These are phyloP conservation scores for Chlorella variabilis DNA, from an alignment of 163 green algal species.

Conservation along the genomic window DNA sequence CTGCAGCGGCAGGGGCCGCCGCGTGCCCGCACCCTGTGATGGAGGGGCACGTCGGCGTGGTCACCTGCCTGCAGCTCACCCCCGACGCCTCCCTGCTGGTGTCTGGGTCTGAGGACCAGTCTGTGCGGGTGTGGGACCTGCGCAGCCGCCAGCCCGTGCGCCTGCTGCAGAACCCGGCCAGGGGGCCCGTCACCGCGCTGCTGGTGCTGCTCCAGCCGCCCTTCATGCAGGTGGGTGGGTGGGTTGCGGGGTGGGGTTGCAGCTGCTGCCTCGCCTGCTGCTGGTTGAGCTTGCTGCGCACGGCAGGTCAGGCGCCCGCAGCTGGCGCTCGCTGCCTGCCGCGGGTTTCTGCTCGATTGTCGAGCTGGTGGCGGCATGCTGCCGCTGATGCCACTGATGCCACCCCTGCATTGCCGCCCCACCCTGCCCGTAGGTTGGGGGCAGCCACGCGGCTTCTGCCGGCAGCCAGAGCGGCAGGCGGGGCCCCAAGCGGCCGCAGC, in stretches of 20 bases:
- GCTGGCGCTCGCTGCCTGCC: not conserved
- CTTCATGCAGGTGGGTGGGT: conserved; percentile 44
- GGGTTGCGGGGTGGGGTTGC: not conserved
- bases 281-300: too few relatives aligned
- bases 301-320: too few relatives aligned
- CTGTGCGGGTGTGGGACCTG: conserved; percentile 76
- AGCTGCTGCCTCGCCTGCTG: too few relatives aligned
- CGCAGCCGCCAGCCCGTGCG: conserved; percentile 68
- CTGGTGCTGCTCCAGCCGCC: conserved; percentile 63
- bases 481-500: conserved; percentile 58
- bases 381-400: not conserved
- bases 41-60: conserved; percentile 36
- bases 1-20: conserved; percentile 13
- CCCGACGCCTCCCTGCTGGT: conserved; percentile 25
- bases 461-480: conserved; percentile 28
- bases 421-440: not conserved
- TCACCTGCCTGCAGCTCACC: conserved; percentile 45
- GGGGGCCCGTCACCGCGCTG: conserved; percentile 62
- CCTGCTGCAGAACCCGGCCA: conserved; percentile 49
- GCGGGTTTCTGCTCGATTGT: too few relatives aligned
- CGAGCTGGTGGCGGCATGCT: too few relatives aligned
- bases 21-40: not conserved
- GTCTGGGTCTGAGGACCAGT: conserved; percentile 68
- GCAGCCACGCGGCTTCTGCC: conserved; percentile 4
- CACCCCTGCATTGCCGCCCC: too few relatives aligned